Evolutionary conservation across 2,329 filamentous ascomycete genomes (phyloP).

Genomic region (Penicillium sp.): DNA sequence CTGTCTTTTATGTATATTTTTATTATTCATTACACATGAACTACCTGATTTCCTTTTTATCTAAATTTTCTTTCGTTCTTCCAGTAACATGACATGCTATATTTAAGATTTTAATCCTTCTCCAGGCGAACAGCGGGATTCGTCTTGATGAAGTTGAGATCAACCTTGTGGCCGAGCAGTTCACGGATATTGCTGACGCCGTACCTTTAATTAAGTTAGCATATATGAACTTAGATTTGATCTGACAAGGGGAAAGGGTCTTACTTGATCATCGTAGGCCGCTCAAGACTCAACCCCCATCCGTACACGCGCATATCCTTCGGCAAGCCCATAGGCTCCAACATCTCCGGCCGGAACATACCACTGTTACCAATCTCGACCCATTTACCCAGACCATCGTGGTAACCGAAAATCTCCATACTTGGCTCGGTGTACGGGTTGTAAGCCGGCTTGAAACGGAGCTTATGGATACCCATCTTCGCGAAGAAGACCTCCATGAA

Average conservation of each 20-base stretch:
- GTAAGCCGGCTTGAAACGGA: constrained; percentile 96
- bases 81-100: background rate
- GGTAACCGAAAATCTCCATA: constrained; percentile 98
- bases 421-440: constrained; percentile 93
- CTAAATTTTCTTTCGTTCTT: background rate
- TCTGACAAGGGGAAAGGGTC: constrained; percentile 34
- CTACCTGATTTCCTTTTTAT: background rate
- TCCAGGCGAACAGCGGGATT: constrained; percentile 89
- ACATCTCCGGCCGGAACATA: constrained; percentile 98
- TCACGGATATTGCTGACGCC: constrained; percentile 86
- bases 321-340: constrained; percentile 89
- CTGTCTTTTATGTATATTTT: background rate
- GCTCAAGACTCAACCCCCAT: constrained; percentile 85
- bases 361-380: constrained; percentile 97
- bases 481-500: constrained; percentile 95
- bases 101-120: constrained; percentile 69
- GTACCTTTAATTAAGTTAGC: constrained; percentile 41
- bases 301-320: constrained; percentile 91
- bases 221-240: background rate
- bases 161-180: constrained; percentile 90
- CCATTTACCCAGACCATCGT: constrained; percentile 82
- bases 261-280: constrained; percentile 97
- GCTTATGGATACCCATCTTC: constrained; percentile 84
- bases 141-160: constrained; percentile 84
- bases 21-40: background rate